Base-by-base conservation (phyloP, 164 flowering plant genomes). In the Umbilicus rupestris region DNA sequence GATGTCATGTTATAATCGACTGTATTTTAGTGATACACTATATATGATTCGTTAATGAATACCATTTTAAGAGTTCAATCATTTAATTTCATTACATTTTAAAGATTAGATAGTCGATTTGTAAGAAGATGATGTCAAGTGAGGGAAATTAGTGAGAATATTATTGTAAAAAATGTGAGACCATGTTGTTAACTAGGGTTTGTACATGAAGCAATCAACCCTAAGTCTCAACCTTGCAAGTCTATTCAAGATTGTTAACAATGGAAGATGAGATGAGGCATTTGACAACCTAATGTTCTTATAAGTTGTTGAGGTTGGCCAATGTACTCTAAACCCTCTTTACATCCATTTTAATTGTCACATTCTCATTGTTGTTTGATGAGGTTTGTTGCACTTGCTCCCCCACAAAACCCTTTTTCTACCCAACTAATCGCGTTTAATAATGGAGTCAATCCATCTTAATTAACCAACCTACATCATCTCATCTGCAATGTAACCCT, bases 331-430 rank as follows among this genome's bases (percentile, higher is more conserved):
- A 22, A 24, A 50, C 24, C 8, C 52, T 4, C 24, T 5, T 20
- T 50, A 24, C 57, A 47, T 20, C 22, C 57, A 20, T 10, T 22
- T 20, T 50, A 7, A 45, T 45, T 4, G 5, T 17, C 4, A 45
- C 1, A 14, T 16, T 45, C 22, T 22, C 6, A 20, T 50, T 1
- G 8, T 50, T 50, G 57, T 20, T 50, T 50, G 57, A 50, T 50
- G 57, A 50, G 26, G 57, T 50, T 50, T 50, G 57, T 50, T 50
- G 57, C 57, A 50, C 57, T 50, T 50, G 57, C 57, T 50, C 57
- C 57, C 22, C 57, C 29, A 8, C 20, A 9, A 50, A 50, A 6
- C 29, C 57, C 28, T 7, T 50, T 20, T 50, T 50, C 22, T 28
- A 50, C 26, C 29, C 26, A 50, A 50, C 57, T 50, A 50, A 50